Percentiles rank a stretch among this genome's conserved stretches.
Conservation (phyloP, 2,329 filamentous ascomycete species). For the Penicillium fuscoglaucum region DNA sequence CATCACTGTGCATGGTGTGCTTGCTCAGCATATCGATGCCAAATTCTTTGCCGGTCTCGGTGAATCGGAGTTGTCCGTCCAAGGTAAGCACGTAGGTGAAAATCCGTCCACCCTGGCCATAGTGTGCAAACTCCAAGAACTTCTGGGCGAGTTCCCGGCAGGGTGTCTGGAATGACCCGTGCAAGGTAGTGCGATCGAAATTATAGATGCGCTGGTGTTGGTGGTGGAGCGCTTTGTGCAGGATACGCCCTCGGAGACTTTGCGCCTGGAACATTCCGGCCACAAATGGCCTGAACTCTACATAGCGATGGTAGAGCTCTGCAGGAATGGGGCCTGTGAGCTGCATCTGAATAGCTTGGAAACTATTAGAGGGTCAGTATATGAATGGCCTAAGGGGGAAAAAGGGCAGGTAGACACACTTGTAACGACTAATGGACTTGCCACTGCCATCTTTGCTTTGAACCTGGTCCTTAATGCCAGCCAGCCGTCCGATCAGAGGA, state of each 20-base stretch:
- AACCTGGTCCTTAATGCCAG: conserved; percentile 67
- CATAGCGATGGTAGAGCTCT: conserved; percentile 83
- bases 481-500: conserved; percentile 79
- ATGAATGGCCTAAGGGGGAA: background rate
- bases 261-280: conserved; percentile 81
- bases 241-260: conserved; percentile 73
- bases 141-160: conserved; percentile 71
- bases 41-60: conserved; percentile 93
- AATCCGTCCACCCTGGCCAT: conserved; percentile 78
- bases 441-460: conserved; percentile 55
- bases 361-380: conserved; percentile 53
- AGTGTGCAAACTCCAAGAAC: conserved; percentile 83
- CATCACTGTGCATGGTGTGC: conserved; percentile 95
- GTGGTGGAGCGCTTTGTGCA: conserved; percentile 84
- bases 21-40: conserved; percentile 91
- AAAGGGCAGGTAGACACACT: conserved; percentile 54
- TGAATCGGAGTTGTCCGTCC: conserved; percentile 84
- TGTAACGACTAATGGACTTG: conserved; percentile 68
- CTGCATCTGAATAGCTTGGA: conserved; percentile 91
- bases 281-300: conserved; percentile 89
- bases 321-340: conserved; percentile 78
- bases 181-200: conserved; percentile 73
- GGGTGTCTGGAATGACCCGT: conserved; percentile 66
- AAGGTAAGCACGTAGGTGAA: conserved; percentile 92
- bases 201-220: conserved; percentile 90